These are phyloP conservation scores for Melanopsichium pennsylvanicum DNA, from an alignment of 1,284 basidiomycete genomes.

Conservation along the genomic window DNA sequence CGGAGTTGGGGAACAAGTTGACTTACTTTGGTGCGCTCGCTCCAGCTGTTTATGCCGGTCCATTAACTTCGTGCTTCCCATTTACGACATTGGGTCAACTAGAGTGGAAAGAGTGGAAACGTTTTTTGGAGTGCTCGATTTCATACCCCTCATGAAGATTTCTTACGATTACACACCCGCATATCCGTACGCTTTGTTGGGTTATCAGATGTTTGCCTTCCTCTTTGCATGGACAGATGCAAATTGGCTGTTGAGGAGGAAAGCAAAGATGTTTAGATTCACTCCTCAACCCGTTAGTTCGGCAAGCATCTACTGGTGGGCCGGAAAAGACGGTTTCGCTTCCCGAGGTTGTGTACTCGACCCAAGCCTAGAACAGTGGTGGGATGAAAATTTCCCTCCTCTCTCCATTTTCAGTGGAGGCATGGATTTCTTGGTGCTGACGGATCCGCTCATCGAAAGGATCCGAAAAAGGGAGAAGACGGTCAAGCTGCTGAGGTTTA, in stretches of 20 bases:
- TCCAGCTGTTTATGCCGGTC: slow-evolving; percentile 73
- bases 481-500: slow-evolving; percentile 70
- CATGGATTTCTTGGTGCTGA: slow-evolving; percentile 62
- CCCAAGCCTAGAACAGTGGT: slow-evolving; percentile 68
- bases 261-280: slow-evolving; percentile 75
- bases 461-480: slow-evolving; percentile 57
- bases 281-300: slow-evolving; percentile 73
- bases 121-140: slow-evolving; percentile 73
- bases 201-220: slow-evolving; percentile 72
- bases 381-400: slow-evolving; percentile 73
- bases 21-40: slow-evolving; percentile 73
- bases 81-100: slow-evolving; percentile 66
- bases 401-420: slow-evolving; percentile 70
- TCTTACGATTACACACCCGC: slow-evolving; percentile 72
- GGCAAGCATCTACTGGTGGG: slow-evolving; percentile 72
- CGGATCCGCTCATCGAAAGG: slow-evolving; percentile 58
- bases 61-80: slow-evolving; percentile 72
- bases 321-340: slow-evolving; percentile 72
- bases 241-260: slow-evolving; percentile 71
- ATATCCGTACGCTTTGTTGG: slow-evolving; percentile 65
- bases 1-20: slow-evolving; percentile 71
- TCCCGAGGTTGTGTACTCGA: slow-evolving; percentile 72
- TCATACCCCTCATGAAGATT: slow-evolving; percentile 72
- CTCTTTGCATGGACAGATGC: slow-evolving; percentile 74
- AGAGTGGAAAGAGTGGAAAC: slow-evolving; percentile 71